A percentile compares a stretch with the other conserved stretches of the same genome.
Conservation (phyloP, 495 filamentous ascomycete species). For the Aspergillus kassunensis region DNA sequence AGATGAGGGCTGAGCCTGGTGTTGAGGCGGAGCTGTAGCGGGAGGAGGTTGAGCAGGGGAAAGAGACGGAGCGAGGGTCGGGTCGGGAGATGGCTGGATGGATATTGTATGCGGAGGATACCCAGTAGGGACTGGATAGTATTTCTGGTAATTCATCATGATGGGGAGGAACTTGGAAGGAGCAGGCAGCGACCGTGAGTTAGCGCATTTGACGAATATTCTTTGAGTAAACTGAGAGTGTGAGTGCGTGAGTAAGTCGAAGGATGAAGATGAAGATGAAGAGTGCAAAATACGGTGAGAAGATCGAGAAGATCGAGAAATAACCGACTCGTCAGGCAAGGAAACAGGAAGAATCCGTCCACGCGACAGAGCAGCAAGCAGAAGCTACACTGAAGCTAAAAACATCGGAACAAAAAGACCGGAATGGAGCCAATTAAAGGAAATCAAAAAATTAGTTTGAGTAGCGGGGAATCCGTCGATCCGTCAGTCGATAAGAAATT, state of each 20-base stretch:
- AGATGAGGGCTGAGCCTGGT: not conserved
- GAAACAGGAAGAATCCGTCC: slow-evolving; percentile 14
- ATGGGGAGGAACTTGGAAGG: not conserved
- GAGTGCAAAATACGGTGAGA: slow-evolving; percentile 9
- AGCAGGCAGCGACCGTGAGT: not conserved
- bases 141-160: slow-evolving; percentile 16
- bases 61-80: not conserved
- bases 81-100: not conserved
- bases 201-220: slow-evolving; percentile 1
- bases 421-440: slow-evolving; percentile 6
- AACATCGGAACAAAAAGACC: slow-evolving; percentile 13
- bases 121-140: not conserved
- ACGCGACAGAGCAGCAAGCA: slow-evolving; percentile 17
- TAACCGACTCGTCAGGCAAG: slow-evolving; percentile 19
- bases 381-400: slow-evolving; percentile 12
- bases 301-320: no score
- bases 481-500: slow-evolving; percentile 16
- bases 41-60: not conserved
- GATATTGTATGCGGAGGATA: slow-evolving; percentile 9
- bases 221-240: slow-evolving; percentile 1
- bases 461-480: not conserved
- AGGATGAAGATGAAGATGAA: slow-evolving; percentile 15
- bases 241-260: not conserved
- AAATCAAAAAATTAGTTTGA: no score
- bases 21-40: slow-evolving; percentile 22